These are phyloP conservation scores for Sclerotinia glacialis DNA, from an alignment of 2,329 filamentous ascomycete genomes.

Conservation along the genomic window DNA sequence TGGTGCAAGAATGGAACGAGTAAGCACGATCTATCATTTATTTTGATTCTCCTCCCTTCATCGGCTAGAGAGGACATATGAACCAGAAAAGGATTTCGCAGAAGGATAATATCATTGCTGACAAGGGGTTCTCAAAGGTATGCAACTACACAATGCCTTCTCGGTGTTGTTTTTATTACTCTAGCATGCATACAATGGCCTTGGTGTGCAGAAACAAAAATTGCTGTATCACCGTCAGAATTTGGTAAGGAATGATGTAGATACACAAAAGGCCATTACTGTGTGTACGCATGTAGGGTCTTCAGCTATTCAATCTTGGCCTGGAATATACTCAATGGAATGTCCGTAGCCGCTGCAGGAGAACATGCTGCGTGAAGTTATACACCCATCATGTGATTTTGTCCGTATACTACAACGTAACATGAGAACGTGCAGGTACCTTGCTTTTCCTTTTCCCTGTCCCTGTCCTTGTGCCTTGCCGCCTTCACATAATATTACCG, in stretches of 20 bases:
- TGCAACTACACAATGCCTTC: slow-evolving; percentile 8
- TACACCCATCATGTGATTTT: slow-evolving; percentile 18
- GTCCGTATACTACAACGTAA: slow-evolving; percentile 12
- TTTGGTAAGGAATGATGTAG: not conserved
- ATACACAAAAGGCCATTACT: not conserved
- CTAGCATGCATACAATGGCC: not conserved
- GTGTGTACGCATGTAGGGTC: not conserved
- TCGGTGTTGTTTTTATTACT: not conserved
- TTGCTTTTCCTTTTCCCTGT: not conserved
- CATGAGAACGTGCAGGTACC: slow-evolving; percentile 6
- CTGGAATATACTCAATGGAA: not conserved
- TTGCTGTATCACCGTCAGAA: not conserved
- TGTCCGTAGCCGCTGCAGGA: slow-evolving; percentile 6
- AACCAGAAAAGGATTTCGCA: not conserved
- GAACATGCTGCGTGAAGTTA: slow-evolving; percentile 16
- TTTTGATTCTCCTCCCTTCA: not conserved
- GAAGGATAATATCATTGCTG: not conserved
- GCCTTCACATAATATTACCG: not conserved
- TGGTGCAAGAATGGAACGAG: not conserved
- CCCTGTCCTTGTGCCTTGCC: not conserved
- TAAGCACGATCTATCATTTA: slow-evolving; percentile 10
- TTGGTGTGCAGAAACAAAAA: not conserved
- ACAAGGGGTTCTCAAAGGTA: not conserved
- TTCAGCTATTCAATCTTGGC: slow-evolving; percentile 1
- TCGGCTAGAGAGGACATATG: not conserved